Percentiles rank a stretch among this genome's conserved stretches.
These are phyloP conservation scores for Hanseniaspora uvarum DNA, from an alignment of 1,139 yeast species.

Conservation along the genomic window DNA sequence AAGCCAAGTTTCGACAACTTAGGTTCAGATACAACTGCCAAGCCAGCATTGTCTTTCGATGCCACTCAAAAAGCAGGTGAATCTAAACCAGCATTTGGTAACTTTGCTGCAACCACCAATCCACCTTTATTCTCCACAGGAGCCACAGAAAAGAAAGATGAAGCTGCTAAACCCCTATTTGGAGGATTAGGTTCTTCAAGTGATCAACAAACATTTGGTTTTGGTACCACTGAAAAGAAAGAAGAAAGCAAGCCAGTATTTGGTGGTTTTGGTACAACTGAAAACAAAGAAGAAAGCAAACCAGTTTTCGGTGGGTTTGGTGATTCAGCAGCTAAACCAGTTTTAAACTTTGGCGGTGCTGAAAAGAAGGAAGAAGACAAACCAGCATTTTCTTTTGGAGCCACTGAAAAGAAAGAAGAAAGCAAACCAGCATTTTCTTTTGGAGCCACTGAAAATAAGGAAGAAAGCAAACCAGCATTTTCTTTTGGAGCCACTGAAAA, in stretches of 20 bases:
- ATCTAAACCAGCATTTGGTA: constrained; percentile 23
- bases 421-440: constrained; percentile 19
- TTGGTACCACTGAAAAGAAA: too few relatives aligned
- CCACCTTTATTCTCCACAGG: constrained; percentile 27
- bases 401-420: constrained; percentile 18
- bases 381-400: constrained; percentile 24
- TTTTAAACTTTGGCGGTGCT: constrained; percentile 28
- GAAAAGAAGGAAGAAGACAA: constrained; percentile 1
- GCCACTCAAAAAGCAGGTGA: constrained; percentile 19
- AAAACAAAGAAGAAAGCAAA: too few relatives aligned
- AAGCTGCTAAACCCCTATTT: constrained; percentile 27
- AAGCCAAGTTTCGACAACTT: constrained; percentile 26
- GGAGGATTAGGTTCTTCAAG: constrained; percentile 28
- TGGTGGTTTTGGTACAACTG: too few relatives aligned
- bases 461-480: constrained; percentile 24
- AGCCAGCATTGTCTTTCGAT: constrained; percentile 29
- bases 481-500: constrained; percentile 29
- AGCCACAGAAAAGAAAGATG: constrained; percentile 24
- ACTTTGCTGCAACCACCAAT: constrained; percentile 27
- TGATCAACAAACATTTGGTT: too few relatives aligned
- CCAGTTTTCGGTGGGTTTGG: constrained; percentile 30
- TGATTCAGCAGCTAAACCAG: constrained; percentile 20
- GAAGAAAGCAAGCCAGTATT: too few relatives aligned
- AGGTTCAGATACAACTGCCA: constrained; percentile 30
- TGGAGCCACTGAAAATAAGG: constrained; percentile 24